Base-by-base conservation (phyloP, 768 basidiomycete genomes). In the Cyclocybe cylindracea region DNA sequence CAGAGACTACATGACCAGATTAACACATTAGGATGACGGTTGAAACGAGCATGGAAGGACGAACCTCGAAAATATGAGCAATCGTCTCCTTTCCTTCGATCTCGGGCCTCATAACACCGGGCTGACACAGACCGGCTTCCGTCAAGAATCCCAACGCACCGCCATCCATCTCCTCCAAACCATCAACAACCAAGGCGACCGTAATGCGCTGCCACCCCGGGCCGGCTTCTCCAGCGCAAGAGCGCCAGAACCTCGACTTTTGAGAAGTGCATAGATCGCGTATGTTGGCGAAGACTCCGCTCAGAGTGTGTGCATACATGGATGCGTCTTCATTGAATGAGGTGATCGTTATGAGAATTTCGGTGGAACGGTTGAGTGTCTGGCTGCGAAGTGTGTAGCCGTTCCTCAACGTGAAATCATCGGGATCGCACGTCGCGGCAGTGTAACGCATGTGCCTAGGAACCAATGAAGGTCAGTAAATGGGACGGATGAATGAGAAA, bases 261-360 rank as follows among this genome's bases (percentile, higher is more conserved):
- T 95, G 94, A 38, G 92, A 94, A 72, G 89, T 94, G 82, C 94
- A 95, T 58, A 98, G 97, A 61, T 98, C 90, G 58, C 95, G 89
- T 55, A 98, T 96, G 70, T 99, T 98, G 56, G 96, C 70, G 94
- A 98, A 97, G 62, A 98, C 88, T 56, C 91, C 91, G 64, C 98
- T 95, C 37, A 98, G 77, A 0, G 96, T 98, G 57, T 89, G 86
- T 19, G 91, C 84, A 63, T 93, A 91, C n/a, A 93, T 81, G 5
- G 84, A 86, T 75, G 93, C 93, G 80, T 94, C 91, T 68, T 94
- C 92, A 56, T 94, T 93, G 74, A 93, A 94, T 3, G 87, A 91
- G 5, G 93, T 97, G 56, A 98, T 90, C 10, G 94, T 94, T 61
- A 98, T 96, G 19, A 98, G 80, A 6, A 98, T 68, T 57, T 98